Evolutionary conservation across 1,284 basidiomycete genomes (phyloP).

Genomic region (Ganoderma sinense): DNA sequence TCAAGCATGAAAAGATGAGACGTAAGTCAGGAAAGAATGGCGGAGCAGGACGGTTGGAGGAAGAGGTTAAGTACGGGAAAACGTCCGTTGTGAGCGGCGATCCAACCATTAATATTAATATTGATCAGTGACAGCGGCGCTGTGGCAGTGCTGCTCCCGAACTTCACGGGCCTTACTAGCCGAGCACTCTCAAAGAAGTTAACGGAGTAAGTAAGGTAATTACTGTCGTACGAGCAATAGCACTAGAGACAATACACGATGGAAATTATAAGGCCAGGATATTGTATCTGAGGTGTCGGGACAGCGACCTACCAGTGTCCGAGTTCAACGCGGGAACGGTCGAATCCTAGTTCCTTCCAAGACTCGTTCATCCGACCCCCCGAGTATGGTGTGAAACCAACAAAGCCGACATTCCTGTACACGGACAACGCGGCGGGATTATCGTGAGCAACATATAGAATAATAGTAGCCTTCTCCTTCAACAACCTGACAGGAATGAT

Average conservation of each 20-base stretch:
- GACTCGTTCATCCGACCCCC: conserved; percentile 48
- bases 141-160: neutral
- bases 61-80: too few relatives aligned
- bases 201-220: neutral
- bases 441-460: conserved; percentile 61
- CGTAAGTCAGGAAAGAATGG: neutral
- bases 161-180: too few relatives aligned
- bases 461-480: conserved; percentile 49
- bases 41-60: neutral
- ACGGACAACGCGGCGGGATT: conserved; percentile 63
- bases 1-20: too few relatives aligned
- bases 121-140: neutral
- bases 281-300: neutral
- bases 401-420: conserved; percentile 67
- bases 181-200: too few relatives aligned
- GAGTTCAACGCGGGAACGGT: conserved; percentile 51
- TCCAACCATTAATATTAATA: too few relatives aligned
- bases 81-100: too few relatives aligned
- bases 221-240: neutral
- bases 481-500: conserved; percentile 38
- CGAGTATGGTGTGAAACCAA: conserved; percentile 50
- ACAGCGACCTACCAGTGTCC: conserved; percentile 60
- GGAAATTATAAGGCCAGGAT: neutral
- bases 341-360: conserved; percentile 72
- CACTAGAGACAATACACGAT: neutral